Percentiles rank a stretch among this genome's conserved stretches.
phyloP scores from a whole-genome alignment of 169 alveolate species.

The Plasmodium yoelii region DNA sequence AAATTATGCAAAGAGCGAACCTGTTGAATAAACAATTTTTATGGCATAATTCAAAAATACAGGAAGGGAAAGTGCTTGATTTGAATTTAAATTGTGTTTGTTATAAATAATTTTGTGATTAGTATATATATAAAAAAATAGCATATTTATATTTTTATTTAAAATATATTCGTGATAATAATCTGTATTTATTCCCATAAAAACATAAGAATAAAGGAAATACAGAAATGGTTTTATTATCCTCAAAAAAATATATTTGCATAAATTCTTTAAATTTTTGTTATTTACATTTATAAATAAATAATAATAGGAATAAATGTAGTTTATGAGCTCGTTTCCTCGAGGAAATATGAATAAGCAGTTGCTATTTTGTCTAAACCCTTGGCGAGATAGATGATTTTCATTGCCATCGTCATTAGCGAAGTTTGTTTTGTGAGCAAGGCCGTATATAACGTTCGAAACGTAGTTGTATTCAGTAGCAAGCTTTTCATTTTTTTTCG shows the following conservation, averaged over 20 bases:
- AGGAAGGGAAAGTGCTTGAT: constrained; percentile 35
- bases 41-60: constrained; percentile 38
- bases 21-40: constrained; percentile 14
- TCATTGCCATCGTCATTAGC: no score
- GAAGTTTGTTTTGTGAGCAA: constrained; percentile 1
- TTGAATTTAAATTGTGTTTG: not conserved
- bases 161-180: constrained; percentile 26
- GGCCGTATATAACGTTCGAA: constrained; percentile 42
- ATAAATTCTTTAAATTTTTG: constrained; percentile 18
- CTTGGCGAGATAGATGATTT: no score
- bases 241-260: constrained; percentile 27
- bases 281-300: constrained; percentile 15
- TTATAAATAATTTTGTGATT: constrained; percentile 3
- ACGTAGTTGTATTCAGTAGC: constrained; percentile 20
- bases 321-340: constrained; percentile 51
- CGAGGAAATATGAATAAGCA: constrained; percentile 43
- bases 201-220: constrained; percentile 47
- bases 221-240: constrained; percentile 35
- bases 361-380: not conserved
- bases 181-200: constrained; percentile 48
- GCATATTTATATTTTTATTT: not conserved
- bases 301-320: constrained; percentile 29
- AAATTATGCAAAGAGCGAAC: not conserved
- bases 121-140: constrained; percentile 19
- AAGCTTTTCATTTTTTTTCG: constrained; percentile 4